Conservation (phyloP, 495 filamentous ascomycete genomes). For the Geoglossum glabrum region DNA sequence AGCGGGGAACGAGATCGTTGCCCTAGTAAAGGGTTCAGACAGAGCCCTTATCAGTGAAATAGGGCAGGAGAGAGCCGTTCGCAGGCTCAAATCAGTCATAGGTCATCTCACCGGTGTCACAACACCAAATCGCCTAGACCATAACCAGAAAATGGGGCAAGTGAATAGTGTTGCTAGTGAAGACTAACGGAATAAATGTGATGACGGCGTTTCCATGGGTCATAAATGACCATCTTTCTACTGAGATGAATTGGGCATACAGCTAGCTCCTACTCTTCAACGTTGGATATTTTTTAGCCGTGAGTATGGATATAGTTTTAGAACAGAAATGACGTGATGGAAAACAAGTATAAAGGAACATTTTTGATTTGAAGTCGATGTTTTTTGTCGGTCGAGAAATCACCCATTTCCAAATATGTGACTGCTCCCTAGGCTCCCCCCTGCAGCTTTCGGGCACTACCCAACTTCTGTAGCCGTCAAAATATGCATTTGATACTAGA, state of each 20-base stretch:
- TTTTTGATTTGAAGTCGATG: background rate
- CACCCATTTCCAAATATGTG: background rate
- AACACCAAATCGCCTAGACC: background rate
- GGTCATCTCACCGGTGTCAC: background rate
- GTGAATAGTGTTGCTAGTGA: background rate
- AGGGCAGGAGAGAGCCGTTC: background rate
- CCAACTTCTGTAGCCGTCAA: too few species aligned
- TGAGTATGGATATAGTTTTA: too few species aligned
- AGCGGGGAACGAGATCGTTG: background rate
- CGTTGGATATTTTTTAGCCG: background rate
- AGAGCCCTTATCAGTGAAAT: background rate
- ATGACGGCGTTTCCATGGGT: background rate
- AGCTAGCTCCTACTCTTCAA: background rate
- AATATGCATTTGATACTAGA: too few species aligned
- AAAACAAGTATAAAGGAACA: background rate
- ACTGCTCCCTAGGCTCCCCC: background rate
- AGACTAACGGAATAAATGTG: background rate
- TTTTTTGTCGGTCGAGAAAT: background rate
- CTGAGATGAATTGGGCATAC: too few species aligned
- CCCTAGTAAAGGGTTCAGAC: background rate
- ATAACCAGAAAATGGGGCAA: background rate
- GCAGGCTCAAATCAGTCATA: background rate
- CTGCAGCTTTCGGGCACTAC: background rate
- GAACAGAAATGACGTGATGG: too few species aligned
- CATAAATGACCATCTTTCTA: background rate